Evolutionary conservation across 106 monocot species (phyloP).

Genomic region (Acanthochlamys bracteata): DNA sequence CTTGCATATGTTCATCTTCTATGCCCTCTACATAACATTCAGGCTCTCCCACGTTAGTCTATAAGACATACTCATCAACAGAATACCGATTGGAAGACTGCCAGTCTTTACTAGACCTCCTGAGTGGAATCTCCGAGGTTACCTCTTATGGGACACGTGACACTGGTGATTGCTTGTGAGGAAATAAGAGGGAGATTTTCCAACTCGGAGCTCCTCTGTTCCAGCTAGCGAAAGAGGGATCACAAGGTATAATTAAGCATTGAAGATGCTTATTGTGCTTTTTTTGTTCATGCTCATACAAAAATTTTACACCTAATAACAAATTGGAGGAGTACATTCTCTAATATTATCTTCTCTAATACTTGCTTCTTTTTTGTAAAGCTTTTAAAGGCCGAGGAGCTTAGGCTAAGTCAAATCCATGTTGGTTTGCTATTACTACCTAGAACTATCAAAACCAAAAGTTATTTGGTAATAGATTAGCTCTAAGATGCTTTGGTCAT

Average conservation of each 20-base stretch:
- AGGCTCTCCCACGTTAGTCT: constrained; percentile 2
- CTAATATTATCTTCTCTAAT: too few species aligned
- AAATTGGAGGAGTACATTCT: too few species aligned
- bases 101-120: neutral
- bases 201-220: constrained; percentile 92
- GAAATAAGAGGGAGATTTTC: constrained; percentile 92
- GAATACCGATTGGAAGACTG: neutral
- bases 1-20: neutral
- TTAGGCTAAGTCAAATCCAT: too few species aligned
- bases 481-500: too few species aligned
- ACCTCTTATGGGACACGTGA: too few species aligned
- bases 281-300: too few species aligned
- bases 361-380: too few species aligned
- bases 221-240: constrained; percentile 66
- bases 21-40: neutral
- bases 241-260: constrained; percentile 62
- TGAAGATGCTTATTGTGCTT: constrained; percentile 8
- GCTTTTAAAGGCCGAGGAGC: too few species aligned
- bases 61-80: neutral
- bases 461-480: too few species aligned
- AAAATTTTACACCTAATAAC: too few species aligned
- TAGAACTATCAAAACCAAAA: too few species aligned
- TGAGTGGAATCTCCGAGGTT: neutral
- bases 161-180: constrained; percentile 2
- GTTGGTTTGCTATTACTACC: too few species aligned